Base-by-base conservation (phyloP, 352 stramenopile species). In the Globisporangium cederbergense region DNA sequence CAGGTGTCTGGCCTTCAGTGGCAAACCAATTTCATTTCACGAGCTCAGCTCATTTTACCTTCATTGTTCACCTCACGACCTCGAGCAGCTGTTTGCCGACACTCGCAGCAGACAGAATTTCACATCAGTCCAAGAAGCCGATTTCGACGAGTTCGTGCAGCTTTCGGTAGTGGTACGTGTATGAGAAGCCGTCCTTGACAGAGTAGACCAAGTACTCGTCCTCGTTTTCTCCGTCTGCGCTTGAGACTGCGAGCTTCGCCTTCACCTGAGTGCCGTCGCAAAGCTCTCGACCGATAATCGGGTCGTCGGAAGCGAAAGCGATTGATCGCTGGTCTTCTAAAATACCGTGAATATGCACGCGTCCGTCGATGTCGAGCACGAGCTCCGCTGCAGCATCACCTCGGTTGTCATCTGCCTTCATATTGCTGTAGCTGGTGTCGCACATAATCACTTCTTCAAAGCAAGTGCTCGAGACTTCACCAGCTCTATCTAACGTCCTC, bases 371-470 rank as follows among this genome's bases (percentile, higher is more conserved):
- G 13, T 85, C 67, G 38, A 98, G 64, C 20, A 96, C 66, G 18
- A 98, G 68, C 40, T 96, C 79, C 0, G 83, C 82, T 2, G 89
- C 82, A 36, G 90, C 90, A 8, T 64, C 59, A 8, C 93, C 93
- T 4, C 93, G 83, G 46, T 95, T 96, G 58, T 97, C 89, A 18
- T 62, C 46, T 18, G 73, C 68, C 30, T 51, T 71, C 46, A 82
- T 77, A 66, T 97, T 86, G 47, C 91, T 96, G 67, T 97, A 98
- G 52, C 91, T 98, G 22, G 91, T 98, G 72, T 98, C 93, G 38
- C 88, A 96, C 68, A 95, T 96, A 62, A 97, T 79, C 9, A 97
- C 82, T 74, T 96, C 81, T 64, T 83, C 60, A 43, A 97, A 89
- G 40, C 47, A 66, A 25, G 68, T 66, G 42, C 4, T 43, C 8